Conservation (phyloP, 2,329 filamentous ascomycete genomes). For the Dichotomopilus funicola region DNA sequence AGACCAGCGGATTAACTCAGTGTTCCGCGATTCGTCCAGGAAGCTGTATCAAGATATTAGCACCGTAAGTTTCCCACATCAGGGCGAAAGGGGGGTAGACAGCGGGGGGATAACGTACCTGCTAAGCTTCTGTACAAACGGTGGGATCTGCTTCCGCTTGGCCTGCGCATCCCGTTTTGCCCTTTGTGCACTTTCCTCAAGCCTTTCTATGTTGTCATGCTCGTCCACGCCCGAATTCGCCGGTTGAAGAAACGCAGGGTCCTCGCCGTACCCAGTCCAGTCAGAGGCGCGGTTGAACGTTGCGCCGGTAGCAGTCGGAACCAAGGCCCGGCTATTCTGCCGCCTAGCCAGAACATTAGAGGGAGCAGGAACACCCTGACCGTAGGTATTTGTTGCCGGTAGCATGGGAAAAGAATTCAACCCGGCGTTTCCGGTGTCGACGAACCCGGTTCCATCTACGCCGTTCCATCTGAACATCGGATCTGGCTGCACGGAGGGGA, state of each 20-base stretch:
- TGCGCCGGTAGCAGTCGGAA: constrained; percentile 35
- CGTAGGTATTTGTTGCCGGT: constrained; percentile 22
- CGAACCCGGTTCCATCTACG: constrained; percentile 33
- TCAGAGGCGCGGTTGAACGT: constrained; percentile 26
- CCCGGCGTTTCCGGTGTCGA: constrained; percentile 30
- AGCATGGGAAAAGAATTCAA: constrained; percentile 36
- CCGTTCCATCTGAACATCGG: constrained; percentile 42
- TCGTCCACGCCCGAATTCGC: constrained; percentile 38
- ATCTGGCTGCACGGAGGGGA: constrained; percentile 42
- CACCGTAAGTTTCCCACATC: background rate
- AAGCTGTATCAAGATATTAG: constrained; percentile 54
- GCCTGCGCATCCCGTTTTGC: constrained; percentile 83
- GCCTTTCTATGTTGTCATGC: constrained; percentile 66
- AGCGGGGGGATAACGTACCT: constrained; percentile 49
- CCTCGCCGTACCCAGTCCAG: constrained; percentile 38
- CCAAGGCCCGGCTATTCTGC: constrained; percentile 45
- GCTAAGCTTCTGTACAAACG: constrained; percentile 96
- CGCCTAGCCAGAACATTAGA: constrained; percentile 48
- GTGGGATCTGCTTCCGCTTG: constrained; percentile 92
- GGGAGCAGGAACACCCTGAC: constrained; percentile 24
- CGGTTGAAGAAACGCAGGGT: constrained; percentile 34
- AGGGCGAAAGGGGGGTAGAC: background rate
- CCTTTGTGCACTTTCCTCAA: constrained; percentile 72
- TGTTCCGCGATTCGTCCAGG: constrained; percentile 86
- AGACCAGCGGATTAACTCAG: constrained; percentile 93